Base-by-base conservation (phyloP, 2,329 filamentous ascomycete genomes). In the Dryadomyces quercus-mongolicae region DNA sequence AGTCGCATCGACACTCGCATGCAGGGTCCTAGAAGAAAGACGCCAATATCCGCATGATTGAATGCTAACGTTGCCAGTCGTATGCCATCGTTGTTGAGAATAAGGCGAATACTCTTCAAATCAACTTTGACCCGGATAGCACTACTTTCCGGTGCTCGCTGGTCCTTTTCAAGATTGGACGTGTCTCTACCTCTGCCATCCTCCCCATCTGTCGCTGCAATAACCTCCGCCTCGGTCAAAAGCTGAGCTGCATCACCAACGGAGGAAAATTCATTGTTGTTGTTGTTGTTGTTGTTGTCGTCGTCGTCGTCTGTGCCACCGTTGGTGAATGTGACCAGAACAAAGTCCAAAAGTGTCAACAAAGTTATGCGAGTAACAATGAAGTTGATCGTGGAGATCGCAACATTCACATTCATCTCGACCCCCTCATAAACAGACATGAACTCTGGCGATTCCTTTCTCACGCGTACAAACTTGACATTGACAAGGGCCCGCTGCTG, bases 61-160 rank as follows among this genome's bases (percentile, higher is more conserved):
- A 99, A 82, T 53, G 90, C 93, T 18, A 98, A 71, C 0, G 93
- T 98, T 31, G 93, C 93, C 31, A 99, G 77, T 25, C 93, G 83
- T 55, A 97, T 94, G 0, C 93, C 93, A 66, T 99, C 94, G 60
- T 98, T 97, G 66, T 99, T 99, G 54, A 99, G 75, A 58, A 98
- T 92, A 31, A 98, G 76, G 2, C 89, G 82, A 59, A 99, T 95
- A 71, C 87, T 91, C 71, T 95, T 94, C 58, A 99, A 72, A 58
- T 96, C 86, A 45, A 94, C 85, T 68, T 95, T 95, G 67, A 99
- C 92, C 22, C 90, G 83, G 60, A 98, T 93, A 59, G 93, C 94
- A 54, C 87, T 86, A 31, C 73, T 72, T 15, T 67, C 67, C 5
- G 38, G n/a, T 8, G 7, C 42, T 21, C 10, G 42, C 25, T 22